These are phyloP conservation scores for Aspergillus aculeatinus DNA, from an alignment of 2,329 filamentous ascomycete genomes.

Conservation along the genomic window DNA sequence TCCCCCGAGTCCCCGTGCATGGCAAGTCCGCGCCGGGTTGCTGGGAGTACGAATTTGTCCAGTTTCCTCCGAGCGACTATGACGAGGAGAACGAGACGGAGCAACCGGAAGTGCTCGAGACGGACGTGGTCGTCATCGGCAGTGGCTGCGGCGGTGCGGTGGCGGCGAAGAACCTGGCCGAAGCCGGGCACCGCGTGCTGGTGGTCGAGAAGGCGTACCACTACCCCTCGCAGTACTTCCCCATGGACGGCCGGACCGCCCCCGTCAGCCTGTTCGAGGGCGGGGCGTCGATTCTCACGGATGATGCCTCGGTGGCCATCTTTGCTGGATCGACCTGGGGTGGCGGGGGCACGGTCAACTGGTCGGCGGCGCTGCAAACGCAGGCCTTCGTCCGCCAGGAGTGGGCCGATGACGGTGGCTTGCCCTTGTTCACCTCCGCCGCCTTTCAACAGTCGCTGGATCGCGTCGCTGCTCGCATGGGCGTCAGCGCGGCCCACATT, in stretches of 20 bases:
- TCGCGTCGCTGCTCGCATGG: constrained; percentile 75
- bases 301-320: constrained; percentile 61
- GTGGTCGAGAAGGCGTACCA: constrained; percentile 83
- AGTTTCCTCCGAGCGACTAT: constrained; percentile 49
- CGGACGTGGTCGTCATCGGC: constrained; percentile 81
- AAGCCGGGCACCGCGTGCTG: constrained; percentile 71
- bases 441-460: constrained; percentile 77
- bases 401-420: constrained; percentile 65
- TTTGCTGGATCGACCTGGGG: constrained; percentile 74
- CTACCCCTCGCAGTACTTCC: constrained; percentile 69
- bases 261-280: constrained; percentile 68
- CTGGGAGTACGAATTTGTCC: constrained; percentile 59
- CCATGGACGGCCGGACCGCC: constrained; percentile 66
- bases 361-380: constrained; percentile 67
- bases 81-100: neutral
- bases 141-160: constrained; percentile 85
- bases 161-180: constrained; percentile 74
- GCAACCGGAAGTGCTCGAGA: constrained; percentile 62
- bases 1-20: constrained; percentile 55
- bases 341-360: constrained; percentile 86
- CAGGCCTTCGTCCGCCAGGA: constrained; percentile 75
- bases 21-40: constrained; percentile 49
- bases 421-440: constrained; percentile 70
- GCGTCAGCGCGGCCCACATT: constrained; percentile 65
- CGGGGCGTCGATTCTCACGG: constrained; percentile 56